Conservation (phyloP, 208 protist genomes). For the Trypanosoma melophagium region DNA sequence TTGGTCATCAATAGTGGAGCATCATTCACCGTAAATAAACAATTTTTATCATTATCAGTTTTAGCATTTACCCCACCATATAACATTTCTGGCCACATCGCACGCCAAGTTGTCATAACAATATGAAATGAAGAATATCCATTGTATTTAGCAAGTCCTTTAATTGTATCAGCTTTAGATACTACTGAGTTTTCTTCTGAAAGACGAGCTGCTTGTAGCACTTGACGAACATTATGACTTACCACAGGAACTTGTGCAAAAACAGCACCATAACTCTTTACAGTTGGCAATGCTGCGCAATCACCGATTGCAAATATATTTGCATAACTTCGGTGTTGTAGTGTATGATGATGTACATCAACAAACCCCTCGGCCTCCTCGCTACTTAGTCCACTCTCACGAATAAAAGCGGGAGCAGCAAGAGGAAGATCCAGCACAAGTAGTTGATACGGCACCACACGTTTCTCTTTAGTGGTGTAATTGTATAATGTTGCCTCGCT, state of each 20-base stretch:
- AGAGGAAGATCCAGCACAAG: constrained; percentile 81
- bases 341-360: constrained; percentile 68
- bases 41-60: not conserved
- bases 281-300: constrained; percentile 70
- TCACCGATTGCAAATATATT: constrained; percentile 88
- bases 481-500: constrained; percentile 74
- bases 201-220: constrained; percentile 26
- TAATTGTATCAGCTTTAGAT: not conserved
- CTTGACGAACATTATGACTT: constrained; percentile 73
- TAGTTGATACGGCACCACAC: constrained; percentile 55
- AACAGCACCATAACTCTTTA: constrained; percentile 79
- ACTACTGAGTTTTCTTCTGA: too few relatives aligned
- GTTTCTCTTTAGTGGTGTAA: constrained; percentile 45
- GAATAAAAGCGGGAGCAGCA: constrained; percentile 66
- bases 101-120: constrained; percentile 80
- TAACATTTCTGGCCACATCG: constrained; percentile 82
- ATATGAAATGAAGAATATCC: constrained; percentile 87
- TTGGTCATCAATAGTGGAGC: constrained; percentile 40
- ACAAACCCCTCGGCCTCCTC: constrained; percentile 58
- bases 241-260: constrained; percentile 84
- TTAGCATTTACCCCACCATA: constrained; percentile 32
- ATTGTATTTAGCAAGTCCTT: constrained; percentile 38
- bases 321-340: constrained; percentile 66
- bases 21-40: not conserved
- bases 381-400: constrained; percentile 56